Evolutionary conservation across 805 yeast genomes (phyloP).

Genomic region (Suhomyces tanzawaensis): DNA sequence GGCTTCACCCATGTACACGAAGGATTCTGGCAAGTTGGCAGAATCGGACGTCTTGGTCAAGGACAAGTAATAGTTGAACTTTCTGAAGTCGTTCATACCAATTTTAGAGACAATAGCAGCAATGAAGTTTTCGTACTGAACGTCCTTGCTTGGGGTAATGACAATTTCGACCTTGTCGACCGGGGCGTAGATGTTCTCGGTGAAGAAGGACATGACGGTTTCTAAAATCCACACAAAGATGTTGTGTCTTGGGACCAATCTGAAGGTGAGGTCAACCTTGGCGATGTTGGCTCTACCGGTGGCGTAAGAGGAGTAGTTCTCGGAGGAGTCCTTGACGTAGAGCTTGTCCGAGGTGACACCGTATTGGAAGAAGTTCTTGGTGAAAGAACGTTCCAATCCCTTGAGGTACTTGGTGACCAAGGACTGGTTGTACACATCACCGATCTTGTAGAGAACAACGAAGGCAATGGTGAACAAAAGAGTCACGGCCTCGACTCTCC

Average conservation of each 20-base stretch:
- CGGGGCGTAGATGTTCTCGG: constrained; percentile 52
- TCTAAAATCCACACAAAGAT: constrained; percentile 67
- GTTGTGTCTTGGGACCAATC: constrained; percentile 78
- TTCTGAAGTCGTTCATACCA: constrained; percentile 74
- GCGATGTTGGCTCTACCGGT: constrained; percentile 83
- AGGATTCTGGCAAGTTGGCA: constrained; percentile 63
- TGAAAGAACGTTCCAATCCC: constrained; percentile 51
- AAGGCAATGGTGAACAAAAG: constrained; percentile 50
- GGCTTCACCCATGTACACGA: constrained; percentile 86
- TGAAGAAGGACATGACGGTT: constrained; percentile 53
- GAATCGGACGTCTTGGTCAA: constrained; percentile 81
- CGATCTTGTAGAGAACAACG: constrained; percentile 52
- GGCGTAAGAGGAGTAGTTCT: constrained; percentile 70
- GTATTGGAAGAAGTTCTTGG: constrained; percentile 73
- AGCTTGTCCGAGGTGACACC: constrained; percentile 52
- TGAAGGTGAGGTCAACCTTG: constrained; percentile 57
- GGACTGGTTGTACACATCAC: constrained; percentile 55
- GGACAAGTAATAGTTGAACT: constrained; percentile 75
- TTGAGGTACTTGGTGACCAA: constrained; percentile 54
- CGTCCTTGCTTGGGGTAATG: constrained; percentile 52
- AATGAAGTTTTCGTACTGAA: constrained; percentile 65
- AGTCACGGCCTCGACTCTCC: constrained; percentile 71
- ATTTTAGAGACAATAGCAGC: constrained; percentile 83
- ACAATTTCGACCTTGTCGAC: constrained; percentile 61
- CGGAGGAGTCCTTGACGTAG: constrained; percentile 60